These are phyloP conservation scores for Leccinum angustisporum DNA, from an alignment of 1,284 basidiomycete genomes.

Conservation along the genomic window DNA sequence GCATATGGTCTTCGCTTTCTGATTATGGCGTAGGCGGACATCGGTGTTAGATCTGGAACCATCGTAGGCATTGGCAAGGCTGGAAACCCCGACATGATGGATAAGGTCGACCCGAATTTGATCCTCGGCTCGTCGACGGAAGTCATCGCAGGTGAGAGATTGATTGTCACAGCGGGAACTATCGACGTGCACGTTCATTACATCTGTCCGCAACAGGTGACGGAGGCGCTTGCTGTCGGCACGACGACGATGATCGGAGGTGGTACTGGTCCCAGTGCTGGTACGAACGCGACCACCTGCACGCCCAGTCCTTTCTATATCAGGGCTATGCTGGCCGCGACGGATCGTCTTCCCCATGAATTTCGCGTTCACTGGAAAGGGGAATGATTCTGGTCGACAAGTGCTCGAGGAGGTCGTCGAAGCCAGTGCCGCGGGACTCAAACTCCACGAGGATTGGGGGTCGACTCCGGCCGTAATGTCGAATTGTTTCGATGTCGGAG, in stretches of 20 bases:
- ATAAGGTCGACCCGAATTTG: constrained; percentile 72
- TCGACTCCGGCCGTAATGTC: constrained; percentile 85
- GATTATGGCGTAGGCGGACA: constrained; percentile 73
- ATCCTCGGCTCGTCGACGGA: constrained; percentile 88
- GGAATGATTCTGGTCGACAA: constrained; percentile 81
- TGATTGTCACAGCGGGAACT: constrained; percentile 92
- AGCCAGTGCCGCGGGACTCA: constrained; percentile 90
- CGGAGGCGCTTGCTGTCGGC: constrained; percentile 66
- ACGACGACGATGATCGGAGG: constrained; percentile 91
- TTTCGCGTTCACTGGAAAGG: constrained; percentile 91
- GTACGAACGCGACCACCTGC: constrained; percentile 90
- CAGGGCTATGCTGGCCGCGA: constrained; percentile 84
- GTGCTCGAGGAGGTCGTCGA: constrained; percentile 82
- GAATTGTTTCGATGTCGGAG: constrained; percentile 79
- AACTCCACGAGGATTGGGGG: constrained; percentile 99
- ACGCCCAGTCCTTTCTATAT: constrained; percentile 89
- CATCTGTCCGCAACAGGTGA: constrained; percentile 91
- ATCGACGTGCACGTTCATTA: constrained; percentile 93
- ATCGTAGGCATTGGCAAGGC: constrained; percentile 95
- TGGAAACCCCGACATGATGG: constrained; percentile 96
- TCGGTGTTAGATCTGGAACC: constrained; percentile 84
- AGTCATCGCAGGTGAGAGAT: constrained; percentile 92
- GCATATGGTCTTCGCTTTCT: not conserved
- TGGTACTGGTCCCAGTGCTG: constrained; percentile 90
- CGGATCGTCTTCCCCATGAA: constrained; percentile 91